A percentile compares a stretch with the other conserved stretches of the same genome.
These are phyloP conservation scores for Castanea crenata DNA, from an alignment of 306 rosid genomes.

Conservation along the genomic window DNA sequence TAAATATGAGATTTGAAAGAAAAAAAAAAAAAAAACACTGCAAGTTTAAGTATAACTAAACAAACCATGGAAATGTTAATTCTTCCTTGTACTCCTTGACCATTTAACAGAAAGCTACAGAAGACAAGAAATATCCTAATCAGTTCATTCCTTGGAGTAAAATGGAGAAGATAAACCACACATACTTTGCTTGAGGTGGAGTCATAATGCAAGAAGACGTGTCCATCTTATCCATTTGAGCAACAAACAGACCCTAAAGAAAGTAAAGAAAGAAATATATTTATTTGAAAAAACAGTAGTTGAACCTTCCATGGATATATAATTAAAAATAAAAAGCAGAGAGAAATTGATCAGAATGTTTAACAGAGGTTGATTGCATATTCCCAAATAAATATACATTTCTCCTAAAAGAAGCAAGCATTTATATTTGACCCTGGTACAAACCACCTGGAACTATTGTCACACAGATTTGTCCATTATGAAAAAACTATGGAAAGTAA, in stretches of 20 bases:
- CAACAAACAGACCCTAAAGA: constrained; percentile 1
- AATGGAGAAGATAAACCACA: background rate
- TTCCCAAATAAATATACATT: background rate
- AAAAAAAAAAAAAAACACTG: background rate
- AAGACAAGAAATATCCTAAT: background rate
- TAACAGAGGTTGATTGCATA: background rate
- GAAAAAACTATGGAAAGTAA: background rate
- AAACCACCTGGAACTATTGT: background rate
- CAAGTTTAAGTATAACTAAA: background rate
- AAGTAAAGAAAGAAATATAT: background rate
- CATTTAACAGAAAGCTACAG: constrained; percentile 6
- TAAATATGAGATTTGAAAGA: too few species aligned
- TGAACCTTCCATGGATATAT: background rate
- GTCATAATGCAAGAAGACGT: background rate
- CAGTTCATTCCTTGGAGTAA: background rate
- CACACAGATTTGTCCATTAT: background rate
- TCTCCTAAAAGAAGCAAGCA: background rate
- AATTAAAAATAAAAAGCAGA: background rate
- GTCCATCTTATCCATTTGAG: background rate
- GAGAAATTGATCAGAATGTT: background rate
- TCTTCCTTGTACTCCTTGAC: constrained; percentile 1
- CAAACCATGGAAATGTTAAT: background rate
- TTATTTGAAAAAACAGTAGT: background rate
- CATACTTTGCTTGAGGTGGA: constrained; percentile 8
- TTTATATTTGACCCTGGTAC: background rate